Conservation (phyloP, 331 rosid species). For the Pyrus hybrid region DNA sequence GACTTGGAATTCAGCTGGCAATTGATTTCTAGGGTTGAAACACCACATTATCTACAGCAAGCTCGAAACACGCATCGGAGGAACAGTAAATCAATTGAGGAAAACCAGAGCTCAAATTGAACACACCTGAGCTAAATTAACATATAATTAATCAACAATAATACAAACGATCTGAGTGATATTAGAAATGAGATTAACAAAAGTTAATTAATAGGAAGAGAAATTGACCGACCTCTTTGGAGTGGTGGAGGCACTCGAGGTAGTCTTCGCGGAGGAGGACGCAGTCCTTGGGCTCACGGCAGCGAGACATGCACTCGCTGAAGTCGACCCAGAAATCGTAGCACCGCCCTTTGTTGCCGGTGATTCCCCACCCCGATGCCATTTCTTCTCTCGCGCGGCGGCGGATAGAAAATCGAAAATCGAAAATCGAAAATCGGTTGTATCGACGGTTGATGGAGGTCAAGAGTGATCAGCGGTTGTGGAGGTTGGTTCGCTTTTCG, state of each 20-base stretch:
- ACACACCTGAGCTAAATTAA: neutral
- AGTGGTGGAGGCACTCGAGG: conserved; percentile 95
- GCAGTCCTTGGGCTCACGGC: conserved; percentile 93
- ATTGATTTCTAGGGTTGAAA: neutral
- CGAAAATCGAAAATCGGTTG: neutral
- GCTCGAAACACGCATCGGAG: neutral
- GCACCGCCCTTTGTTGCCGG: conserved; percentile 94
- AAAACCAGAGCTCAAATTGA: neutral
- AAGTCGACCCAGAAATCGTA: conserved; percentile 98
- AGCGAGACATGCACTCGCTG: conserved; percentile 95
- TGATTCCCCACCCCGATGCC: conserved; percentile 99
- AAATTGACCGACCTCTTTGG: conserved; percentile 88
- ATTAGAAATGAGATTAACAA: neutral
- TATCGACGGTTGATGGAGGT: neutral
- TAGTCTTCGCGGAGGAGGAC: conserved; percentile 90
- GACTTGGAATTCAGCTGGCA: neutral
- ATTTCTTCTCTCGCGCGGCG: conserved; percentile 17
- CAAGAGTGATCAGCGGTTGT: neutral
- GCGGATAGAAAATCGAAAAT: neutral
- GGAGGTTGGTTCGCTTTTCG: conserved; percentile 1
- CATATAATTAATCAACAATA: neutral
- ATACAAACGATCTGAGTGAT: neutral
- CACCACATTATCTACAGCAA: neutral
- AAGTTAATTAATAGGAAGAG: neutral
- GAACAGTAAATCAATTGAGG: neutral